These are phyloP conservation scores for Mortierella sp. DNA, from an alignment of 371 early-diverging fungal genomes.

Conservation along the genomic window DNA sequence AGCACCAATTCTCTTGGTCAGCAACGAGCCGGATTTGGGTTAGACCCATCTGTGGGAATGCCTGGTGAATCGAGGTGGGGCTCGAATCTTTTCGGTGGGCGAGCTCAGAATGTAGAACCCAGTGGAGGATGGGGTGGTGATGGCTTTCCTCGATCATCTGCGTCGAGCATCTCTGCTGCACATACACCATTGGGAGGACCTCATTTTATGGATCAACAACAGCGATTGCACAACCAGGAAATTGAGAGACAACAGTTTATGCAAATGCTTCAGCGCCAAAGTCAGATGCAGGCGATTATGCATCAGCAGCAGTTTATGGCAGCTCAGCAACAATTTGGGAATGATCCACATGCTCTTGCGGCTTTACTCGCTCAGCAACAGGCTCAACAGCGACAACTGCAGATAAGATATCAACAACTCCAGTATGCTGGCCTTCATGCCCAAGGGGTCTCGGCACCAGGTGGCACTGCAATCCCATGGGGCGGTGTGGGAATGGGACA, in stretches of 20 bases:
- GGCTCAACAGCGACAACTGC: constrained; percentile 57
- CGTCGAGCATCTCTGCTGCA: constrained; percentile 22
- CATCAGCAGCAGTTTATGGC: constrained; percentile 63
- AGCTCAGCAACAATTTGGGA: constrained; percentile 61
- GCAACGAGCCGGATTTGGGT: constrained; percentile 19
- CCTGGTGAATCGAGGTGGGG: constrained; percentile 37
- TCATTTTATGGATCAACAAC: constrained; percentile 37
- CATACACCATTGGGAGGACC: constrained; percentile 39
- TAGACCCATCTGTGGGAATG: constrained; percentile 14
- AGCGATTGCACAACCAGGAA: constrained; percentile 40
- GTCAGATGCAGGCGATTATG: constrained; percentile 60
- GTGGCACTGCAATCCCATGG: constrained; percentile 45
- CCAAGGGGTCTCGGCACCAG: constrained; percentile 36
- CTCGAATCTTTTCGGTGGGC: constrained; percentile 28
- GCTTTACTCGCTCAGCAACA: constrained; percentile 63
- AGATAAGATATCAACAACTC: constrained; percentile 53
- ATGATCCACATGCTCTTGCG: constrained; percentile 58
- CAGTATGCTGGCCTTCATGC: constrained; percentile 35
- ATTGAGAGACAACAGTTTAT: constrained; percentile 61
- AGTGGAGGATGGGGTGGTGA: constrained; percentile 39
- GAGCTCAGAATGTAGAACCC: constrained; percentile 16
- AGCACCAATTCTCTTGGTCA: constrained; percentile 28
- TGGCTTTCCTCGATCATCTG: constrained; percentile 28
- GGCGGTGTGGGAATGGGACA: constrained; percentile 44
- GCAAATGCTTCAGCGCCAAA: constrained; percentile 62